Evolutionary conservation across 257 asterid genomes (phyloP).

Genomic region (Solanum virginianum): DNA sequence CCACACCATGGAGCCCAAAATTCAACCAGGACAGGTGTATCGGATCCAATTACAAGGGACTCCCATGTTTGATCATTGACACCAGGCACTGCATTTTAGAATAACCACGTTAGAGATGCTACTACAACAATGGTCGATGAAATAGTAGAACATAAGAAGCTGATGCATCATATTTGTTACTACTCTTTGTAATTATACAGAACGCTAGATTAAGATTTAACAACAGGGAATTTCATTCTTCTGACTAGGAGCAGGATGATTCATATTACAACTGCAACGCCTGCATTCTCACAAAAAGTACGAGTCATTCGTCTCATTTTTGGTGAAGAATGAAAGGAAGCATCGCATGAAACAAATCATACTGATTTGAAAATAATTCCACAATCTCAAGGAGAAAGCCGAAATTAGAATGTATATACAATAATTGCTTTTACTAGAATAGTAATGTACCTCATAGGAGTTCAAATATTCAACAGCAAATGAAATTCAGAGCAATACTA

Average conservation of each 20-base stretch:
- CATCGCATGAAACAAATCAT: not conserved
- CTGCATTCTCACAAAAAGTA: not conserved
- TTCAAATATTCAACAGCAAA: not conserved
- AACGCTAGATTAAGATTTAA: not conserved
- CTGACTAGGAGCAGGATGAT: not conserved
- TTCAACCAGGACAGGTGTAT: slow-evolving; percentile 68
- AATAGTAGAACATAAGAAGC: not conserved
- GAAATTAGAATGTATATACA: not conserved
- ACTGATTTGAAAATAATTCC: not conserved
- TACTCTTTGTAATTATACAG: not conserved
- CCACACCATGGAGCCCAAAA: slow-evolving; percentile 99
- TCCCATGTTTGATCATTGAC: slow-evolving; percentile 57
- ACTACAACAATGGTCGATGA: not conserved
- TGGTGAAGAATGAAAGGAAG: not conserved
- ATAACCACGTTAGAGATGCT: not conserved
- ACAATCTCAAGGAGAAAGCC: not conserved
- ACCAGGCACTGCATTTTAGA: slow-evolving; percentile 46
- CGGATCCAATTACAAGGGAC: slow-evolving; percentile 36
- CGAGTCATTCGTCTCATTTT: not conserved
- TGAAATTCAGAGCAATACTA: not conserved
- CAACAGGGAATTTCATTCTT: not conserved
- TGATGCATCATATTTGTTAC: not conserved
- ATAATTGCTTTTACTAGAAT: not conserved
- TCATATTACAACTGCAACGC: not conserved
- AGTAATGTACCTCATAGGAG: not conserved